Evolutionary conservation across 176 grass and related monocot species (phyloP), one percentile per base, ranked within the genome.

Genomic region (Hordeum vulgare): DNA sequence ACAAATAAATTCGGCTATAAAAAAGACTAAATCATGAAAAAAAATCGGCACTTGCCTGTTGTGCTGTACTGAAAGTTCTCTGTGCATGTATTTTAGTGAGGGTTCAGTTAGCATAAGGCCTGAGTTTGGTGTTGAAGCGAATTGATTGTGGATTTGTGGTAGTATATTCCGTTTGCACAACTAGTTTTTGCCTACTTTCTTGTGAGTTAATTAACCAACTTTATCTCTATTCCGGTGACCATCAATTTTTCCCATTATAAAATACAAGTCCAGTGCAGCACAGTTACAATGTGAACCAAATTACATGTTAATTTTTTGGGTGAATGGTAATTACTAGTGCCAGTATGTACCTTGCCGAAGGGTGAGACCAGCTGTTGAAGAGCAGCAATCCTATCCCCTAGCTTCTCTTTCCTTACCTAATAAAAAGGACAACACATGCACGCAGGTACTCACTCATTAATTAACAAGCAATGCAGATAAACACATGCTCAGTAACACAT

Each of bases 391-490:
- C 96, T 93, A 87, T 98, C 96, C 18, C 96, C 96, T 37, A 98
- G 66, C 85, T 96, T 98, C 91, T 98, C 96, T 78, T 98, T 99
- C 78, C 93, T 95, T 67, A 87, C 96, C 96, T 99, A 82, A 77
- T 56, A 80, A 44, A 44, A 84, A 76, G 60, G 59, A 74, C 6
- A 82, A 71, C 24, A 14, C n/a, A 60, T 33, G 57, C 1, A 71
- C 4, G 12, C 12, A 71, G 25, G 25, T 41, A 45, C 23, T 35
- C 37, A 69, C 69, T 11, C 7, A 39, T 29, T 61, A 41, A 47
- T 83, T 47, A 47, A 62, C 57, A 57, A 75, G 40, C 27, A 20
- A 34, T 54, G 40, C 23, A 27, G 40, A 27, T 24, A 45, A 47
- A 72, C 51, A 8, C 51, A 54, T 21, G 51, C 15, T 54, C 51